Percentiles rank a stretch among this genome's conserved stretches.
Conservation (phyloP, 164 flowering plant genomes). For the Dillenia suffruticosa region DNA sequence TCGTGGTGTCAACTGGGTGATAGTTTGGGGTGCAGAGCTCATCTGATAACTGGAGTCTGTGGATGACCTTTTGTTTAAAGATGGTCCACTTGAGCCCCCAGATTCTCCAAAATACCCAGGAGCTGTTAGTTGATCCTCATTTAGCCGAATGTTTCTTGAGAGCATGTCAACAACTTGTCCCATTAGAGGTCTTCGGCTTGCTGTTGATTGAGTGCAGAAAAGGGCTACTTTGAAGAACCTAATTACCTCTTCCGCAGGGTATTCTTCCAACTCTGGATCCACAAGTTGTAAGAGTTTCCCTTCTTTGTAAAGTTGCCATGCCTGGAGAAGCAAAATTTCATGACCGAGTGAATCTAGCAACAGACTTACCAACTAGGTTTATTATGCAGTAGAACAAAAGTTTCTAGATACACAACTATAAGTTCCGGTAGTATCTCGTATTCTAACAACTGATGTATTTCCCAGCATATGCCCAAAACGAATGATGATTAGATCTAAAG, state of each 20-base stretch:
- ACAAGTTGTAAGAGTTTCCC: constrained; percentile 55
- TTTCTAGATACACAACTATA: neutral
- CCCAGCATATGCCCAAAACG: too few relatives aligned
- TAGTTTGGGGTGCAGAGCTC: constrained; percentile 38
- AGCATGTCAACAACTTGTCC: constrained; percentile 72
- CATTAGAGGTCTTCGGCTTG: constrained; percentile 65
- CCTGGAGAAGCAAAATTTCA: constrained; percentile 27
- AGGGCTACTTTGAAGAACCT: constrained; percentile 70
- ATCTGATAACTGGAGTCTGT: constrained; percentile 22
- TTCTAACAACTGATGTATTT: neutral
- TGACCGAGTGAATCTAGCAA: neutral
- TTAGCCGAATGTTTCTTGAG: constrained; percentile 45
- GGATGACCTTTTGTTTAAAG: constrained; percentile 21
- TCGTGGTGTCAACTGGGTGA: constrained; percentile 52
- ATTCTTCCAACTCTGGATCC: constrained; percentile 55
- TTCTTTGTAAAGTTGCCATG: constrained; percentile 67
- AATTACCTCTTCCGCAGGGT: constrained; percentile 52
- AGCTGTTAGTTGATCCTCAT: constrained; percentile 57
- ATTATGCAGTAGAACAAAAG: neutral
- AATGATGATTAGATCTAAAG: too few relatives aligned
- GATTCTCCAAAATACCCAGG: constrained; percentile 57
- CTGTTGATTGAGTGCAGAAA: constrained; percentile 75
- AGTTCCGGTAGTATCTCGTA: neutral
- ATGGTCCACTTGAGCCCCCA: constrained; percentile 6
- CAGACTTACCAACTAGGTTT: neutral